These are phyloP conservation scores for Diplodia scrobiculata DNA, from an alignment of 2,329 filamentous ascomycete genomes.

Conservation along the genomic window DNA sequence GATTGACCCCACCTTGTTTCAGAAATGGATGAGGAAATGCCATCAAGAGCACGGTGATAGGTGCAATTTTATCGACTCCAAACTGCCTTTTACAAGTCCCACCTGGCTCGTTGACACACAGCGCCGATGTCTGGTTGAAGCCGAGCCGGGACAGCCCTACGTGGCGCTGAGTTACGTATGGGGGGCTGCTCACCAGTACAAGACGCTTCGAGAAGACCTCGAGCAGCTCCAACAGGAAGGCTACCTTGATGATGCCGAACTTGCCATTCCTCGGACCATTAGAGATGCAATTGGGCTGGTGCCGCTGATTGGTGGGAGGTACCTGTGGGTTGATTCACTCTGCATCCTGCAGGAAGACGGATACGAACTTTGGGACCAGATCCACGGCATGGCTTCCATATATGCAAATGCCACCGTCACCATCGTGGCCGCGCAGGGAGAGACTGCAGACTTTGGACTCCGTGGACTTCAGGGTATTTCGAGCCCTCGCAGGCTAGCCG, in stretches of 20 bases:
- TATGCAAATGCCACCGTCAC: constrained; percentile 32
- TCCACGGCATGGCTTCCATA: constrained; percentile 31
- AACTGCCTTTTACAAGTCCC: background rate
- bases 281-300: constrained; percentile 31
- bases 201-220: constrained; percentile 8
- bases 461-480: constrained; percentile 25
- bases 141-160: constrained; percentile 27
- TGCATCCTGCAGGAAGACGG: constrained; percentile 31
- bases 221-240: constrained; percentile 17
- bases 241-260: constrained; percentile 12
- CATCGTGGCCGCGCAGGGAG: constrained; percentile 31
- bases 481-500: background rate
- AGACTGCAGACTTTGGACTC: constrained; percentile 3
- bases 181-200: constrained; percentile 30
- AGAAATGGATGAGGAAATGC: background rate
- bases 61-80: background rate
- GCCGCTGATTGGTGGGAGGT: constrained; percentile 26
- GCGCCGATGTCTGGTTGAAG: constrained; percentile 7
- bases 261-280: constrained; percentile 30
- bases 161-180: constrained; percentile 33
- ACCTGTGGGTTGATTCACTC: constrained; percentile 33
- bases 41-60: background rate
- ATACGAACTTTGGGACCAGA: constrained; percentile 25
- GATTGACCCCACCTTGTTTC: background rate
- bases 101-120: constrained; percentile 13